A percentile compares a stretch with the other conserved stretches of the same genome.
phyloP scores from a whole-genome alignment of 2,329 filamentous ascomycete species.

The Claviceps sp. region DNA sequence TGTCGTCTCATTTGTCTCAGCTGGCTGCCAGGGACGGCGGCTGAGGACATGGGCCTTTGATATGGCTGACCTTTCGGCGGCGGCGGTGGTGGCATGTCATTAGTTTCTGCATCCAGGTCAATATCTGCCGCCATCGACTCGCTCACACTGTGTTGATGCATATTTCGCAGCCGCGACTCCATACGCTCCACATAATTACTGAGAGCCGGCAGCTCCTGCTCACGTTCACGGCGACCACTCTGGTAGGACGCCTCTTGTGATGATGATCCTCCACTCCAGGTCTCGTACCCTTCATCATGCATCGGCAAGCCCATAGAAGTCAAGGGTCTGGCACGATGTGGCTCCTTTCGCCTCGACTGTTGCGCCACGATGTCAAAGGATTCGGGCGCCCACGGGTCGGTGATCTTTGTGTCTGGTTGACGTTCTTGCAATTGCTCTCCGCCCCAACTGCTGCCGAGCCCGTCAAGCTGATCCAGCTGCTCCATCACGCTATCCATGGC shows the following conservation, averaged over 20 bases:
- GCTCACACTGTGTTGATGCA: constrained; percentile 48
- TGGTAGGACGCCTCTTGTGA: constrained; percentile 33
- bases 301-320: constrained; percentile 61
- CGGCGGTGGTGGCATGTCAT: constrained; percentile 46
- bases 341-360: constrained; percentile 13
- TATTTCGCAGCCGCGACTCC: constrained; percentile 65
- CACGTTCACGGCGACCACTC: constrained; percentile 28
- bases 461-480: constrained; percentile 68
- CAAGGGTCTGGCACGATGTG: constrained; percentile 35
- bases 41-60: constrained; percentile 46
- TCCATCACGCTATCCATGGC: constrained; percentile 99
- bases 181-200: constrained; percentile 84
- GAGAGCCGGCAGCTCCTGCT: constrained; percentile 52
- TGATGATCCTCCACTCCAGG: constrained; percentile 41
- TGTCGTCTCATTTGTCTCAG: constrained; percentile 43
- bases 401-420: constrained; percentile 38
- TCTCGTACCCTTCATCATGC: constrained; percentile 48
- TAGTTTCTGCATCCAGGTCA: constrained; percentile 18
- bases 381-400: constrained; percentile 82
- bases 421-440: constrained; percentile 19
- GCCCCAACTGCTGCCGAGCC: constrained; percentile 37
- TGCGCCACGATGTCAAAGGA: constrained; percentile 50
- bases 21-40: constrained; percentile 27
- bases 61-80: constrained; percentile 42
- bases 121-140: constrained; percentile 5